Conservation (phyloP, 768 basidiomycete genomes). For the Mycena vitilis region DNA sequence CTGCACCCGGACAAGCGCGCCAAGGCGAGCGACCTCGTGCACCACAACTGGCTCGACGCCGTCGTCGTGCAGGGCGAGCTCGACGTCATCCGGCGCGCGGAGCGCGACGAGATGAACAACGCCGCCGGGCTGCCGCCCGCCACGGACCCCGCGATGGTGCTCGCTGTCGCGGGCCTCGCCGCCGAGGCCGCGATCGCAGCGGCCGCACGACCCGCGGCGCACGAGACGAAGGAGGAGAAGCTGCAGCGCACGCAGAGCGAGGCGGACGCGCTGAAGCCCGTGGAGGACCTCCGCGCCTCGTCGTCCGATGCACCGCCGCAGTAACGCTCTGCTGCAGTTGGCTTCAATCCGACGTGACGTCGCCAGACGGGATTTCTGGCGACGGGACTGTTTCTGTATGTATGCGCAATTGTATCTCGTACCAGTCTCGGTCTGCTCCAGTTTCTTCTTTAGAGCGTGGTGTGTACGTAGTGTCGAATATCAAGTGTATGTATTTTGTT, state of each 20-base stretch:
- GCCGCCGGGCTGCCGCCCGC: constrained; percentile 65
- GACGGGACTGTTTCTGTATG: constrained; percentile 5
- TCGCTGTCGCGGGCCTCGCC: constrained; percentile 16
- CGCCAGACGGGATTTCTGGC: constrained; percentile 14
- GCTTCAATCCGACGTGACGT: neutral
- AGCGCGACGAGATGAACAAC: constrained; percentile 68
- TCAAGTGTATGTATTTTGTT: constrained; percentile 30
- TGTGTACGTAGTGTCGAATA: constrained; percentile 29
- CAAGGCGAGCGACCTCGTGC: constrained; percentile 84
- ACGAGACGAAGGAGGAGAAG: constrained; percentile 38
- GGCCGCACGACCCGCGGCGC: constrained; percentile 23
- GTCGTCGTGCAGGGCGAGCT: constrained; percentile 91
- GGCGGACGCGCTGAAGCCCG: constrained; percentile 50
- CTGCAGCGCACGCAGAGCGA: constrained; percentile 52
- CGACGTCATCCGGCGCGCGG: constrained; percentile 77
- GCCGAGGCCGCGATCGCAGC: constrained; percentile 18
- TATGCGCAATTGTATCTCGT: constrained; percentile 6
- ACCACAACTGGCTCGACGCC: constrained; percentile 90
- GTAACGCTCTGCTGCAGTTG: neutral
- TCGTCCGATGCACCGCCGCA: neutral
- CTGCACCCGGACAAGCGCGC: constrained; percentile 91
- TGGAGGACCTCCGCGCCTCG: constrained; percentile 27
- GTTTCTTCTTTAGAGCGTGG: constrained; percentile 20
- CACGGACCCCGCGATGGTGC: constrained; percentile 38
- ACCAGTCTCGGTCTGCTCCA: constrained; percentile 16